Evolutionary conservation across 805 yeast genomes (phyloP), one percentile per base, ranked within the genome.

Genomic region (Ogataea dorogensis): DNA sequence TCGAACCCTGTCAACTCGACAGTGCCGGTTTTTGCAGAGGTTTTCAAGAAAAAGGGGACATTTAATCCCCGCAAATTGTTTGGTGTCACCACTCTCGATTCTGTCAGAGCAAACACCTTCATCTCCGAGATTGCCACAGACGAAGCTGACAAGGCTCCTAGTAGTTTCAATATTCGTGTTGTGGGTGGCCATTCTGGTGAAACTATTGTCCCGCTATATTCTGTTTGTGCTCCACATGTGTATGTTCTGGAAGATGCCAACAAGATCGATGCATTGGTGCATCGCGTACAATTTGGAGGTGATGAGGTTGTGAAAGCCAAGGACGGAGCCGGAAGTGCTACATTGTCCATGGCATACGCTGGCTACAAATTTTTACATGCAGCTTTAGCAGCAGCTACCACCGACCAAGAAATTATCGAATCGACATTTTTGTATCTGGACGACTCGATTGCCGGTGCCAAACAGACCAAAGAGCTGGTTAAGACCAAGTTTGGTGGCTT

Each of bases 301-400:
- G 98, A 89, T 61, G 97, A 91, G 65, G 95, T 89, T 31, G 98
- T 89, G 47, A 72, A 84, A 68, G 97, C 97, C 38, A 89, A 89
- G 70, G 82, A 86, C 53, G 97, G 97, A 47, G 81, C 81, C 34
- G 97, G 97, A 25, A 86, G 96, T 31, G 97, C 97, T 39, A 89
- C 98, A 23, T 72, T 89, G 49, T 85, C 95, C 19, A 91, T 89
- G 97, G 97, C 97, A 7, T 83, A 80, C 53, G 96, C 96, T 22
- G 96, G 95, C 22, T 86, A 75, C 70, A 75, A 79, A 64, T 83
- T 60, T 76, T 84, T 51, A 69, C 54, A 78, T 57, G 67, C 85
- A 18, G 79, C 80, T 24, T 65, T 81, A 53, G 65, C 73, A 56
- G 85, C 86, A 59, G 66, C 77, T 46, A 73, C 75, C 32, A 85